These are phyloP conservation scores for Cinnamomum chago DNA, from an alignment of 164 flowering plant species.

Conservation along the genomic window DNA sequence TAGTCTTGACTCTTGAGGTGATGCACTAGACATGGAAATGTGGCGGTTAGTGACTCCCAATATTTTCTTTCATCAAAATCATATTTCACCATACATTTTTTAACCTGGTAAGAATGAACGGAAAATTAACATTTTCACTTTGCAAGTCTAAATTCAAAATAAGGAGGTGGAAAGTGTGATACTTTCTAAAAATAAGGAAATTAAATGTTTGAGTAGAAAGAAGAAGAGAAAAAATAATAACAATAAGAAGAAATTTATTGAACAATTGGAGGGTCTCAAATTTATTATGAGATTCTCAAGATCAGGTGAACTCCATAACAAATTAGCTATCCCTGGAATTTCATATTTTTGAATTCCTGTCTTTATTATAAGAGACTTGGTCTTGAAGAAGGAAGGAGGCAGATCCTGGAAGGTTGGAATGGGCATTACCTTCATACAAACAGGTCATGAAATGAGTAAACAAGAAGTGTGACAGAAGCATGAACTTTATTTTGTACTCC, in stretches of 20 bases:
- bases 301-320: background rate
- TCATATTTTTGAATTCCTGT: background rate
- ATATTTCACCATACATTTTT: background rate
- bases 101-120: too few relatives aligned
- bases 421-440: too few relatives aligned
- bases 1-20: conserved; percentile 1
- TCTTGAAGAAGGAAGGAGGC: background rate
- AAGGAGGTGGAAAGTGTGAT: background rate
- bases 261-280: background rate
- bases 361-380: background rate
- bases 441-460: too few relatives aligned
- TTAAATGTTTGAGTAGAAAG: background rate
- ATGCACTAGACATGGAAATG: background rate
- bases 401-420: background rate
- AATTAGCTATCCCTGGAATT: background rate
- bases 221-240: background rate
- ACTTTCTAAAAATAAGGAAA: background rate
- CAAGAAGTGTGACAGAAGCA: too few relatives aligned
- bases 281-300: background rate
- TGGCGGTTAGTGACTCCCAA: background rate
- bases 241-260: background rate
- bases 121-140: background rate
- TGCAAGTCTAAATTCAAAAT: background rate
- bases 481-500: too few relatives aligned
- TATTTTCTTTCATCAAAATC: conserved; percentile 1